phyloP scores from a whole-genome alignment of 2,329 filamentous ascomycete species.

The Cladosporium sp. region DNA sequence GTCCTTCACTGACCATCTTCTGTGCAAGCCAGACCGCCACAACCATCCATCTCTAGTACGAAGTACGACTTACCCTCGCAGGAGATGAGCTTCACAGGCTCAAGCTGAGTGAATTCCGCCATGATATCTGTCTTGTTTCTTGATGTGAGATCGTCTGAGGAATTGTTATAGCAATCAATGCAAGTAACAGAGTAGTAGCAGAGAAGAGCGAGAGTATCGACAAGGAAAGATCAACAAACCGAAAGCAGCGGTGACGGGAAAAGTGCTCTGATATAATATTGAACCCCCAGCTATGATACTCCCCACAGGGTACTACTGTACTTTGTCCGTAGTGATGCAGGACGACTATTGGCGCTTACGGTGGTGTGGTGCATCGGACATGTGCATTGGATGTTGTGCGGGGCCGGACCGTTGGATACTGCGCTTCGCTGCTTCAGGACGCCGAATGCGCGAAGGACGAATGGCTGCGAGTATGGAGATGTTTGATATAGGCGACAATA shows the following conservation, averaged over 20 bases:
- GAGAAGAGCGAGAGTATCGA: background rate
- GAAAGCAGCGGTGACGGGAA: background rate
- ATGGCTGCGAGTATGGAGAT: background rate
- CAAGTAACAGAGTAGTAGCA: background rate
- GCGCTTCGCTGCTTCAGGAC: conserved; percentile 8
- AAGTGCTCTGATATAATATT: background rate
- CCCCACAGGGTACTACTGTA: background rate
- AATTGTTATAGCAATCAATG: background rate
- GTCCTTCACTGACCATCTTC: too few species aligned
- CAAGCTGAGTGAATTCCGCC: conserved; percentile 19
- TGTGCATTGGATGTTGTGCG: conserved; percentile 4
- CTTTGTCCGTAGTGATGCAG: background rate
- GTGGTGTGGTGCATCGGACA: background rate
- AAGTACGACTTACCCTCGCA: conserved; percentile 28
- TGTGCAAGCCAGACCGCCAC: background rate
- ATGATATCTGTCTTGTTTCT: conserved; percentile 1
- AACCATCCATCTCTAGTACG: background rate
- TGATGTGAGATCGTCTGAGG: background rate
- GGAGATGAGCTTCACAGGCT: conserved; percentile 31
- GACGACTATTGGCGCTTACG: background rate
- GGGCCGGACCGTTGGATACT: conserved; percentile 2
- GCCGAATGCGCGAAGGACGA: conserved; percentile 4
- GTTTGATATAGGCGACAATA: background rate
- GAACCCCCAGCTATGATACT: conserved; percentile 1
- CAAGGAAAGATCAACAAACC: background rate